Evolutionary conservation across 1,139 yeast genomes (phyloP), one percentile per base, ranked within the genome.

Genomic region (Geotrichum reessii): DNA sequence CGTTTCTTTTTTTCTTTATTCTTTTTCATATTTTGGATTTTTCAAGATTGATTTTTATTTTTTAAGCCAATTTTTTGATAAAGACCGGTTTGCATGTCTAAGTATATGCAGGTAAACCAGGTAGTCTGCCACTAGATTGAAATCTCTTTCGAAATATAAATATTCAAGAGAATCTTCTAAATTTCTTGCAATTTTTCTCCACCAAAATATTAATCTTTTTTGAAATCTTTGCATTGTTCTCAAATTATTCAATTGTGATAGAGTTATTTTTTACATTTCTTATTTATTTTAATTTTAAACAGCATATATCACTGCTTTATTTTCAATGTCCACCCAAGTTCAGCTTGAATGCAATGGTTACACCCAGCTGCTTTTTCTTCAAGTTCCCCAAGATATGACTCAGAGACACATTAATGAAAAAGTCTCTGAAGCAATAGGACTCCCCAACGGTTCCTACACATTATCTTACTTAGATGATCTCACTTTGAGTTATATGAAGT

Each of bases 341-440:
- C 55, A 52, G 42, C 55, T 52, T 14, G 55, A 52, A 25, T 52
- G 55, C 49, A 31, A 52, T 24, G 55, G 55, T 21, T 27, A 28
- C 19, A 42, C 46, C 49, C 48, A 42, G 12, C 48, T 44, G 3
- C 48, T 52, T 21, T 27, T 40, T n/a, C 28, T 52, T n/a, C 55
- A 52, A 42, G 49, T 52, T 17, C 55, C 55, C 14, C 49, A 52
- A 19, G 55, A 52, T 37, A 52, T 52, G 55, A 52, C 55, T 22
- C 37, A 31, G n/a, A 52, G 27, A 42, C 48, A 52, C 27, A 42
- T 52, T n/a, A 52, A 42, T 27, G 17, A 22, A 24, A 42, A 25
- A 9, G 49, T 52, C 5, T 52, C 55, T 25, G 55, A 52, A 44
- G 55, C 49, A 1, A 52, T 52, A 14, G 55, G 55, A 2, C 49